Base-by-base conservation (phyloP, 495 filamentous ascomycete genomes). In the Aspergillus carlsbadensis region DNA sequence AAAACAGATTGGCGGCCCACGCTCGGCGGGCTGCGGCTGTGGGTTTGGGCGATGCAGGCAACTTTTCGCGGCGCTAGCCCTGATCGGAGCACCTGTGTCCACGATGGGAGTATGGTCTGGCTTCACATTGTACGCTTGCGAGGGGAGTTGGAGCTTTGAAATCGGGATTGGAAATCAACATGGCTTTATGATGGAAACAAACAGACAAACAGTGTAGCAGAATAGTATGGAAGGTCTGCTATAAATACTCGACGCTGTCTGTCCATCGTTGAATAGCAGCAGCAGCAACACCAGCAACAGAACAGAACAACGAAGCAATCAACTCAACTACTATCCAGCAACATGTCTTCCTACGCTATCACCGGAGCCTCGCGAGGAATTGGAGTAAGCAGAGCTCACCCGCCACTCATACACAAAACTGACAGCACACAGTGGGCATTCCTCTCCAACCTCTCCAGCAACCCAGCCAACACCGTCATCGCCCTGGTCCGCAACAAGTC, bases 1-100 rank as follows among this genome's bases (percentile, higher is more conserved):
- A 29, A 4, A 29, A 3, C 4, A 4, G 26, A 3, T 29, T 29
- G 26, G 26, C 26, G 8, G 4, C 26, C 26, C 26, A n/a, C n/a
- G n/a, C n/a, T n/a, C n/a, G n/a, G n/a, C n/a, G n/a, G n/a, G 26
- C 26, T 29, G 8, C 4, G 3, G 8, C 8, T 48, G 48, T 39
- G 31, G 48, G 46, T 36, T n/a, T 35, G 29, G 29, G 15, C 5
- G 1, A 17, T 29, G 3, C 15, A 6, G 21, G 51, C 51, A 53
- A 53, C 39, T 53, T 34, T 53, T 53, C 41, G 51, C 51, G 51
- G 24, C 51, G 39, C 51, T 53, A 53, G 17, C 34, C 34, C 18
- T 29, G 24, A 37, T 18, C 29, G 15, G 21, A 14, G 15, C 24
- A 48, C 24, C 15, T 39, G n/a, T n/a, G n/a, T n/a, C n/a, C n/a